Base-by-base conservation (phyloP, 768 basidiomycete species). In the Xanthoconium purpureum region DNA sequence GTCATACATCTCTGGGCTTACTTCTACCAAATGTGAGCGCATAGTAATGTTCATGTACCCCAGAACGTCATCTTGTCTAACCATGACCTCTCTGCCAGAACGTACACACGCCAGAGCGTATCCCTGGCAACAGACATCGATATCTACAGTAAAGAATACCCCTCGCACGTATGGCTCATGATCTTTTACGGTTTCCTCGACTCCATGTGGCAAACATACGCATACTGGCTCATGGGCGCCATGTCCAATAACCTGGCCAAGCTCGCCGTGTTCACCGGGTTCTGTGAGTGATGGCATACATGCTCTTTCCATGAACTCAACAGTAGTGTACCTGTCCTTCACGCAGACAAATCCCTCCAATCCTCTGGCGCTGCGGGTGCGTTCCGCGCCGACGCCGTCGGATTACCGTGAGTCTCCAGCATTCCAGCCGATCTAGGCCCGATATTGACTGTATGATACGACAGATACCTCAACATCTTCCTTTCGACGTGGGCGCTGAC, bases 211-310 rank as follows among this genome's bases (percentile, higher is more conserved):
- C 91, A 93, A 68, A 90, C 87, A 3, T 84, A 83, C 0, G 84
- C 84, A 4, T 91, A 91, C 70, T 91, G 88, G 88, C 78, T 89
- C 62, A 88, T 90, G 82, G 91, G 91, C 32, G 87, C 88, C 14
- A 89, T 94, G 86, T 89, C 88, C 15, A 91, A 93, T 56, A 82
- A 91, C 64, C 83, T 88, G 3, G 80, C 79, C 5, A 90, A 89
- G 69, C 80, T 94, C 20, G 89, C 91, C 0, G 81, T 91, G 67
- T 87, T 93, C 66, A 74, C 86, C 14, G 91, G 91, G 35, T 89
- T 94, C 62, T 93, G 90, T 91, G 63, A 62, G 87, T 80, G 13
- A 62, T 24, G 17, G 0, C 9, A 6, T 20, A 5, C 5, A 13
- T 8, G 12, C n/a, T 20, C 18, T 5, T 9, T 24, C 8, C 28